Evolutionary conservation across 2,329 filamentous ascomycete genomes (phyloP).

Genomic region (Alternaria sp.): DNA sequence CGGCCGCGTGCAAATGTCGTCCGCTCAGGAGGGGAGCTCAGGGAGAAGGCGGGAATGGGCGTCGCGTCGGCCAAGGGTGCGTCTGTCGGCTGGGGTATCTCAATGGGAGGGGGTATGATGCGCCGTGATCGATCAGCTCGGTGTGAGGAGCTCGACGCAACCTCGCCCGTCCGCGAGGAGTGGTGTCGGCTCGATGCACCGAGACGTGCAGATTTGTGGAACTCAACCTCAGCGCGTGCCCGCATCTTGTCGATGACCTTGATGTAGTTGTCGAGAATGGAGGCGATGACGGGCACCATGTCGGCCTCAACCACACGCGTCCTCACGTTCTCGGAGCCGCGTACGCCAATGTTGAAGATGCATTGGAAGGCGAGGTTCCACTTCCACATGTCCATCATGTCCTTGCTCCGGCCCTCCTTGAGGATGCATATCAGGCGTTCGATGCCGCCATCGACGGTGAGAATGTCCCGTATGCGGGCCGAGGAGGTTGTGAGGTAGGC

Average conservation of each 20-base stretch:
- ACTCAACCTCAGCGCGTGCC: constrained; percentile 82
- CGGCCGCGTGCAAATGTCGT: constrained; percentile 67
- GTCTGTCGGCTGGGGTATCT: constrained; percentile 66
- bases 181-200: constrained; percentile 49
- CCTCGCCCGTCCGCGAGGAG: constrained; percentile 50
- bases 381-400: constrained; percentile 99
- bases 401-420: constrained; percentile 94
- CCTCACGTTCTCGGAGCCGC: constrained; percentile 90
- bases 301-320: constrained; percentile 97
- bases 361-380: constrained; percentile 99
- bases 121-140: constrained; percentile 63
- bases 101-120: constrained; percentile 84
- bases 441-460: constrained; percentile 98
- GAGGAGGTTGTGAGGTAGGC: constrained; percentile 98
- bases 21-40: constrained; percentile 75
- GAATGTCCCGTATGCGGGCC: constrained; percentile 93
- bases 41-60: constrained; percentile 67
- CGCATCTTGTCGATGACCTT: constrained; percentile 92
- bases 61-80: constrained; percentile 65
- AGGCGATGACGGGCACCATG: constrained; percentile 98
- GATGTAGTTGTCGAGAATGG: constrained; percentile 97
- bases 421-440: constrained; percentile 96
- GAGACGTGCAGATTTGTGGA: constrained; percentile 64
- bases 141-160: constrained; percentile 45
- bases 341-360: constrained; percentile 97